These are phyloP conservation scores for Hymenoscyphus fraxineus DNA, from an alignment of 2,329 filamentous ascomycete genomes.

Conservation along the genomic window DNA sequence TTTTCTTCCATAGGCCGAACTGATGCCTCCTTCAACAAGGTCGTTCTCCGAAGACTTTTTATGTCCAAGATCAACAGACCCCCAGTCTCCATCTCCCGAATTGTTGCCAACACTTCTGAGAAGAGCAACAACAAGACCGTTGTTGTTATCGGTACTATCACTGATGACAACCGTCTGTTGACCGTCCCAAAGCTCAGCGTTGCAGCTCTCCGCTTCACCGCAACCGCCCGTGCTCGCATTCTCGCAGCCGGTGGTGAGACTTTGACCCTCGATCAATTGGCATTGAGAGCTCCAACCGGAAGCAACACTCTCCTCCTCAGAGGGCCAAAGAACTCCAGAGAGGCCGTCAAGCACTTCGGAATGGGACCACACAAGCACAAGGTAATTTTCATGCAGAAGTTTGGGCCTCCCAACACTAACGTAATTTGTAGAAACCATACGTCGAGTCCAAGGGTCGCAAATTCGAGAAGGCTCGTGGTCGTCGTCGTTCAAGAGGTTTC, in stretches of 20 bases:
- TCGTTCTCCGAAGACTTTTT: conserved; percentile 93
- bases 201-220: conserved; percentile 93
- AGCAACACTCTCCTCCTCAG: conserved; percentile 96
- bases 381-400: conserved; percentile 51
- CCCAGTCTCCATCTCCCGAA: conserved; percentile 89
- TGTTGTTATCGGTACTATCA: conserved; percentile 91
- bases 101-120: conserved; percentile 67
- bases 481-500: conserved; percentile 98
- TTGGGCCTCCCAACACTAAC: conserved; percentile 35
- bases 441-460: conserved; percentile 99
- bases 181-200: conserved; percentile 88
- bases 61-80: conserved; percentile 99
- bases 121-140: conserved; percentile 75
- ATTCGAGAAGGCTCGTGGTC: conserved; percentile 98
- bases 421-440: conserved; percentile 73
- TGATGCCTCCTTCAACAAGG: conserved; percentile 98
- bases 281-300: conserved; percentile 89
- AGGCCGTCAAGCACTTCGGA: conserved; percentile 99
- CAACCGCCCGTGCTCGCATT: conserved; percentile 91
- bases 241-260: conserved; percentile 89
- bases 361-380: conserved; percentile 98
- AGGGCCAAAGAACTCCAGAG: conserved; percentile 95
- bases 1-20: conserved; percentile 70
- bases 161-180: conserved; percentile 93
- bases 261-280: conserved; percentile 95